A percentile compares a stretch with the other conserved stretches of the same genome.
These are phyloP conservation scores for Micromonas commoda DNA, from an alignment of 139 green algal species.

Conservation along the genomic window DNA sequence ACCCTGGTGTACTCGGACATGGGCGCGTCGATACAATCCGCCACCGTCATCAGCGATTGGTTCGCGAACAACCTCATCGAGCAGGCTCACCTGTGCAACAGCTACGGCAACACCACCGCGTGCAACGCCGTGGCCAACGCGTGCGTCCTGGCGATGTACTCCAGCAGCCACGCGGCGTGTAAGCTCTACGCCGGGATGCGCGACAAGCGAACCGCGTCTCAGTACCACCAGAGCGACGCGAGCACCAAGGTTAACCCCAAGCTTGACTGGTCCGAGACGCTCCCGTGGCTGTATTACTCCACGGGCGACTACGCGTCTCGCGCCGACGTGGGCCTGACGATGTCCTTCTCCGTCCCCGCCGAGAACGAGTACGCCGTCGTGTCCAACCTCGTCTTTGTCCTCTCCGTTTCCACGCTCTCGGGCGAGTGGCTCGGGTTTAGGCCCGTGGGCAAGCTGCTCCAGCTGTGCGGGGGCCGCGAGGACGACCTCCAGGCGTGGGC, in stretches of 20 bases:
- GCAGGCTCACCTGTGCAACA: background rate
- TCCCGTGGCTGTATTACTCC: slow-evolving; percentile 26
- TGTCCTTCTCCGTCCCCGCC: background rate
- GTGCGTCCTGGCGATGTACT: slow-evolving; percentile 31
- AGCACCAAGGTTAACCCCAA: background rate
- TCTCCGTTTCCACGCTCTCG: slow-evolving; percentile 7
- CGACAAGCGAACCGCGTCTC: background rate
- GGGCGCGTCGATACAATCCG: background rate
- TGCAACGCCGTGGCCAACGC: slow-evolving; percentile 31
- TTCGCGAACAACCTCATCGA: background rate
- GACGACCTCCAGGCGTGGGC: background rate
- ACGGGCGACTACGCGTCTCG: background rate
- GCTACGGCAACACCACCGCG: background rate
- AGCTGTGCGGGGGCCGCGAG: slow-evolving; percentile 17
- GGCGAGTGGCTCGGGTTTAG: slow-evolving; percentile 10
- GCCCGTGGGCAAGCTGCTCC: background rate
- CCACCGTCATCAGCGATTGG: background rate
- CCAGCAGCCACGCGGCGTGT: background rate
- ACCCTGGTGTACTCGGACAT: background rate
- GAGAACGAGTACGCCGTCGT: background rate
- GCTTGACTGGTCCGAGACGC: slow-evolving; percentile 5
- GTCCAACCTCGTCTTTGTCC: background rate
- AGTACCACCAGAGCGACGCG: too few relatives aligned
- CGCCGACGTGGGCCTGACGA: background rate
- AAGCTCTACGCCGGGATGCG: slow-evolving; percentile 11